Conservation (phyloP, 140 eudicot genomes). For the Flaveria floridana region DNA sequence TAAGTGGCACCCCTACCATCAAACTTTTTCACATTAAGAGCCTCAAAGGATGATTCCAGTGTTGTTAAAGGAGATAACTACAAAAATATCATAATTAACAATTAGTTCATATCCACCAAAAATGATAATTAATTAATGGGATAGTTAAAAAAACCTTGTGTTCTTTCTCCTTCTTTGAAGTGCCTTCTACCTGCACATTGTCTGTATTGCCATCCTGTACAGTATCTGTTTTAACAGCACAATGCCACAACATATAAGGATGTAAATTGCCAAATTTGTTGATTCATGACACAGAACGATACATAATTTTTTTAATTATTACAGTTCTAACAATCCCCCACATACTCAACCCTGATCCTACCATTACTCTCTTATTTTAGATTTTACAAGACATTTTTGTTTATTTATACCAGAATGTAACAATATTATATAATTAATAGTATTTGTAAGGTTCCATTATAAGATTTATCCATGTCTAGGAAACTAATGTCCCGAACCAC, state of each 20-base stretch:
- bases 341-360: not conserved
- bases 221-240: slow-evolving; percentile 40
- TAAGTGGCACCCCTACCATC: slow-evolving; percentile 54
- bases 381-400: not conserved
- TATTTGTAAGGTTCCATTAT: not conserved
- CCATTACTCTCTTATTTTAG: not conserved
- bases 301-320: not conserved
- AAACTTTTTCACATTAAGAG: slow-evolving; percentile 86
- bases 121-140: not conserved
- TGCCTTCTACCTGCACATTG: slow-evolving; percentile 46
- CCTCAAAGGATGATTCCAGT: slow-evolving; percentile 85
- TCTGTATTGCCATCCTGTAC: slow-evolving; percentile 47
- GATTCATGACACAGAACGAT: not conserved
- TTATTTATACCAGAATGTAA: not conserved
- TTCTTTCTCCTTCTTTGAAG: slow-evolving; percentile 55
- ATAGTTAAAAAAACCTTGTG: slow-evolving; percentile 55
- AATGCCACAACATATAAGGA: not conserved
- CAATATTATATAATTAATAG: not conserved
- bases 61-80: slow-evolving; percentile 90
- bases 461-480: not conserved
- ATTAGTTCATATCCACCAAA: slow-evolving; percentile 17
- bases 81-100: not conserved
- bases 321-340: not conserved
- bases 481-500: not conserved
- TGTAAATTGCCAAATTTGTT: not conserved